Base-by-base conservation (phyloP, 1,284 basidiomycete genomes). In the Sanghuangporus weigelae region DNA sequence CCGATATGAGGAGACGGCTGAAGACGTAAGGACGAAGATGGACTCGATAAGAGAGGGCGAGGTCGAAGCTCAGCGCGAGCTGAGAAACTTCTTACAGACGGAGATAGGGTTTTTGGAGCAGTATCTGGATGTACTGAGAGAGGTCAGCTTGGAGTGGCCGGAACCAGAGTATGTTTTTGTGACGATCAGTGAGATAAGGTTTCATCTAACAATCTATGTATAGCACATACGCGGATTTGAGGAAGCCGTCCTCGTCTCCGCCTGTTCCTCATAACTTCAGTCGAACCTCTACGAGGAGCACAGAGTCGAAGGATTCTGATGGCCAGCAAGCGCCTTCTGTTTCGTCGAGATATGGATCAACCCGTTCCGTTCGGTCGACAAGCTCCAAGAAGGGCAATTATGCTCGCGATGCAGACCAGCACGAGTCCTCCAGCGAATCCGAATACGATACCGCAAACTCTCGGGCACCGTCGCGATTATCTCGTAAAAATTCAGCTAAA, bases 1-100 rank as follows among this genome's bases (percentile, higher is more conserved):
- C 57, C 83, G 91, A 70, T 93, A 92, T 68, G 91, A 95, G 62
- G 92, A 96, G 73, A 86, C 88, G 0, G 81, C 84, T 21, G 90
- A 93, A 71, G 92, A 95, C 65, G 82, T 93, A 0, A 86, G 84
- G 23, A 81, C 81, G 1, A 83, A 89, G 36, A 91, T 95, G 82
- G 80, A 84, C 59, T 79, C 78, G 0, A 89, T 96, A 55, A 90
- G 93, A 71, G 86, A 92, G 68, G 85, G 87, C 60, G 92, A 95
- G 71, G 77, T 84, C 42, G 75, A 79, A 39, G 89, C 92, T 68
- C 79, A 89, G 3, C 82, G 81, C 21, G 89, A 90, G 46, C 77
- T 96, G 26, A 82, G 83, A 1, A 75, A 76, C 7, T 82, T 95
- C 68, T 75, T 96, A 42, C 86, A 93, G 54, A 74, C 84, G 14